Evolutionary conservation across 768 basidiomycete genomes (phyloP).

Genomic region (Naganishia antarctica): DNA sequence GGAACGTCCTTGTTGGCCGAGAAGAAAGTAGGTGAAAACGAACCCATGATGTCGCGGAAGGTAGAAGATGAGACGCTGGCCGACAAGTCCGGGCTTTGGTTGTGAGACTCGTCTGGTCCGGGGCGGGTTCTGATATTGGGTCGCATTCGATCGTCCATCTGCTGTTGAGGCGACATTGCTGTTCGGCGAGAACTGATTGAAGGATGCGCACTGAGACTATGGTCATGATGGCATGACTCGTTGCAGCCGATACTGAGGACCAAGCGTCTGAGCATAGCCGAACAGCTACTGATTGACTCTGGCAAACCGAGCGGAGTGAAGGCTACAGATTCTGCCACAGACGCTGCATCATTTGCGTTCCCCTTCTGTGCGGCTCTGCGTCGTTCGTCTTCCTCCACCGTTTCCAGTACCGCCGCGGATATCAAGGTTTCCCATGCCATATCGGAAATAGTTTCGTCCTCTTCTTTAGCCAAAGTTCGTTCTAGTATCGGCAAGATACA

Average conservation of each 20-base stretch:
- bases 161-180: not conserved
- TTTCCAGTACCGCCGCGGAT: slow-evolving; percentile 45
- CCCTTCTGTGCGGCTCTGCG: slow-evolving; percentile 29
- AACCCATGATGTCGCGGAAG: slow-evolving; percentile 16
- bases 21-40: slow-evolving; percentile 15
- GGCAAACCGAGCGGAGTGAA: not conserved
- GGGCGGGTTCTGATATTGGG: not conserved
- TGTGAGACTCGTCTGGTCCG: not conserved
- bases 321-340: slow-evolving; percentile 21
- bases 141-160: slow-evolving; percentile 4
- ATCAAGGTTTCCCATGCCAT: slow-evolving; percentile 42
- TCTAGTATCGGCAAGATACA: slow-evolving; percentile 50
- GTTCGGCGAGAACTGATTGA: not conserved
- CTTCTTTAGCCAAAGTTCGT: slow-evolving; percentile 41
- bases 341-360: slow-evolving; percentile 8
- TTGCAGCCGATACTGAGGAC: slow-evolving; percentile 4
- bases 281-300: slow-evolving; percentile 6
- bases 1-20: slow-evolving; percentile 15
- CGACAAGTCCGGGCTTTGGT: slow-evolving; percentile 2
- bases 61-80: slow-evolving; percentile 9
- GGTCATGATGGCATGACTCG: slow-evolving; percentile 12
- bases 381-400: slow-evolving; percentile 45
- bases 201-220: not conserved
- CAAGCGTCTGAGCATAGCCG: slow-evolving; percentile 11
- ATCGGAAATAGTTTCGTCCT: slow-evolving; percentile 45